Conservation (phyloP, 805 yeast species). For the Isabelozyma rhagii region DNA sequence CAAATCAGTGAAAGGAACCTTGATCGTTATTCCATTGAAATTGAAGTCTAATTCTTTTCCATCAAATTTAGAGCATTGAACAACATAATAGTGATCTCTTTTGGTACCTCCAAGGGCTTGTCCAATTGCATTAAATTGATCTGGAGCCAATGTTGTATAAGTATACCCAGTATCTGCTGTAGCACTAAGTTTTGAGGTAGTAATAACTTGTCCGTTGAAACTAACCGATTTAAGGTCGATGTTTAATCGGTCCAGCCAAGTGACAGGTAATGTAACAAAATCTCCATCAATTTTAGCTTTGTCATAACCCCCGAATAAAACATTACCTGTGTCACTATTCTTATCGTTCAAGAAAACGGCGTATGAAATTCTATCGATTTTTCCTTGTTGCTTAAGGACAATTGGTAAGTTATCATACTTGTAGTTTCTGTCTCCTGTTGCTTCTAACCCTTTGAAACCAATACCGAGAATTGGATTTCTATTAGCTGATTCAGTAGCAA, state of each 20-base stretch:
- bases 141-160: constrained; percentile 1
- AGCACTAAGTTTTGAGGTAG: constrained; percentile 5
- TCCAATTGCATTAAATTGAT: not conserved
- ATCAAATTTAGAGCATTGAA: not conserved
- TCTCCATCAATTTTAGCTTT: constrained; percentile 11
- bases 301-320: constrained; percentile 28
- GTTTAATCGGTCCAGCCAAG: constrained; percentile 38
- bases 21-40: constrained; percentile 4
- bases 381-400: constrained; percentile 30
- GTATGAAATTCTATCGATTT: constrained; percentile 31
- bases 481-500: constrained; percentile 4
- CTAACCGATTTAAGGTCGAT: constrained; percentile 42
- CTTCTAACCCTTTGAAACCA: constrained; percentile 8
- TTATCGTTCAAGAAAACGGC: constrained; percentile 30
- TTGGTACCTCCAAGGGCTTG: not conserved
- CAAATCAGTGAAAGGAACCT: constrained; percentile 7
- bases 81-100: not conserved
- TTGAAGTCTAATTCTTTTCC: not conserved
- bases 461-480: constrained; percentile 20
- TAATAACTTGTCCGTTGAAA: constrained; percentile 8
- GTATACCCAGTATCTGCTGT: constrained; percentile 3
- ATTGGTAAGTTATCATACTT: constrained; percentile 33
- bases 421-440: not conserved
- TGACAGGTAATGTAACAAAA: not conserved
- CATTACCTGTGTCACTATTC: constrained; percentile 18